phyloP scores from a whole-genome alignment of 306 rosid genomes.

The Malus sylvestris region DNA sequence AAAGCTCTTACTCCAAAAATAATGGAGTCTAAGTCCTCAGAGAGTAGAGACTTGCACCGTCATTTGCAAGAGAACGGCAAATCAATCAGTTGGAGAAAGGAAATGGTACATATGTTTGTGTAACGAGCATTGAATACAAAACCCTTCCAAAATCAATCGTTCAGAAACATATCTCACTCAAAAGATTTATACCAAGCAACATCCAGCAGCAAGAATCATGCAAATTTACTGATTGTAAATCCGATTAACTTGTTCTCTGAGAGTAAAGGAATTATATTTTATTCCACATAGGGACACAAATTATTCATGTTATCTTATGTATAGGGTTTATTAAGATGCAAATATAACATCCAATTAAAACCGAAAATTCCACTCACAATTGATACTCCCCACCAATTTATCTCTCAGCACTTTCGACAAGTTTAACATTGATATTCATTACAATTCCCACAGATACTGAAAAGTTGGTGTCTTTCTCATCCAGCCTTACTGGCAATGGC shows the following conservation, averaged over 20 bases:
- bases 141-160: background rate
- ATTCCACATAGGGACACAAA: background rate
- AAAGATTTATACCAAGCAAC: background rate
- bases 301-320: background rate
- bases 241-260: background rate
- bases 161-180: background rate
- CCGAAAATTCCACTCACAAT: background rate
- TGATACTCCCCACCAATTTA: background rate
- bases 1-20: background rate
- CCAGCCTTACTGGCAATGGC: background rate
- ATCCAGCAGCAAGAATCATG: background rate
- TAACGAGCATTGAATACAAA: background rate
- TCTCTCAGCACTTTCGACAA: background rate
- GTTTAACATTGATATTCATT: background rate
- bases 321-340: background rate
- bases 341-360: background rate
- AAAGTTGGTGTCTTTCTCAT: background rate
- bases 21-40: background rate
- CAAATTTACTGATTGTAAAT: background rate
- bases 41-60: background rate
- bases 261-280: background rate
- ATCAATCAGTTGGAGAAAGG: background rate
- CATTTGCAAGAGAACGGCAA: background rate
- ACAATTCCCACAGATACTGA: background rate
- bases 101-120: background rate